Conservation (phyloP, 208 protist genomes). For the Dictyostelium gargantuum region DNA sequence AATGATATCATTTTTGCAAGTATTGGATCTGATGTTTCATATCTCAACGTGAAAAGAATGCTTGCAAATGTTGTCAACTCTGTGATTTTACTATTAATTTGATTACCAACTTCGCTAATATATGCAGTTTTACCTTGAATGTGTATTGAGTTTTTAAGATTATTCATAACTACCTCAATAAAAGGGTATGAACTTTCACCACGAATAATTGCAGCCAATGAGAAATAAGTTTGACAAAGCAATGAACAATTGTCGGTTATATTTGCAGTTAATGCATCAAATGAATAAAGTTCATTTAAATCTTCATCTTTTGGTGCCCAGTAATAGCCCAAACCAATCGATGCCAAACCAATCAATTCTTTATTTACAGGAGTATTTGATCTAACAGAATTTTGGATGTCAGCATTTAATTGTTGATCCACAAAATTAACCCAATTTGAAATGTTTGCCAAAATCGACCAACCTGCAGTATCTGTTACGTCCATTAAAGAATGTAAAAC, state of each 20-base stretch:
- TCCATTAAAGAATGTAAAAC: neutral
- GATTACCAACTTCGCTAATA: neutral
- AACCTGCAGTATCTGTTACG: neutral
- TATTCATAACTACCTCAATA: neutral
- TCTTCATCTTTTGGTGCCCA: constrained; percentile 25
- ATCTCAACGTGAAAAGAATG: neutral
- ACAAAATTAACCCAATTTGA: neutral
- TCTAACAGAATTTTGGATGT: neutral
- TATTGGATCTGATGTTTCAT: neutral
- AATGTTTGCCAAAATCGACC: neutral
- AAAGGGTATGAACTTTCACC: neutral
- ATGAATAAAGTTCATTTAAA: neutral
- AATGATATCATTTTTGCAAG: constrained; percentile 26
- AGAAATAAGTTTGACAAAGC: constrained; percentile 37
- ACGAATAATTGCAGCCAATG: neutral
- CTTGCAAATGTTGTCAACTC: neutral
- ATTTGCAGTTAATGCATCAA: neutral
- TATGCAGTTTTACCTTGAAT: constrained; percentile 52
- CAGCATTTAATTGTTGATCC: neutral
- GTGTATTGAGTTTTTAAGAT: neutral
- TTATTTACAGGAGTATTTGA: neutral
- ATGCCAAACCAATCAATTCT: neutral
- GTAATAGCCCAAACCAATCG: constrained; percentile 32
- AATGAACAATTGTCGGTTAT: constrained; percentile 44
- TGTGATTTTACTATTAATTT: neutral